phyloP scores from a whole-genome alignment of 495 filamentous ascomycete genomes.

The Trichoderma asperelloides region DNA sequence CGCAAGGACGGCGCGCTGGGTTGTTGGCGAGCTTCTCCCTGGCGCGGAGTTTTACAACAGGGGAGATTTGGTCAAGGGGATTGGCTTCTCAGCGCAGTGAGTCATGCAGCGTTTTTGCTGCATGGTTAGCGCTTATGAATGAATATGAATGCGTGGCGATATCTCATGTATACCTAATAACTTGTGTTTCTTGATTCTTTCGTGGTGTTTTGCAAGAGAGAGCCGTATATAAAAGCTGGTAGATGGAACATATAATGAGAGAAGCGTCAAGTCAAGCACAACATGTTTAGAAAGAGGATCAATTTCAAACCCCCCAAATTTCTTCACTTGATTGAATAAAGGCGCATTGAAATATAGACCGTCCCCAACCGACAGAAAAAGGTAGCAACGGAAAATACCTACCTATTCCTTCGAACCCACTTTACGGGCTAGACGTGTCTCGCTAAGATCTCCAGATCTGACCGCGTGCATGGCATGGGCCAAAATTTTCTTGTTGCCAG shows the following conservation, averaged over 20 bases:
- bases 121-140: neutral
- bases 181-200: neutral
- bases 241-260: too few relatives aligned
- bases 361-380: too few relatives aligned
- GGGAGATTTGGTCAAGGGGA: slow-evolving; percentile 17
- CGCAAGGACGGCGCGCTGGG: slow-evolving; percentile 69
- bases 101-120: neutral
- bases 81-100: neutral
- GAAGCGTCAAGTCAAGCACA: too few relatives aligned
- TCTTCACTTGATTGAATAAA: too few relatives aligned
- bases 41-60: slow-evolving; percentile 44
- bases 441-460: slow-evolving; percentile 5
- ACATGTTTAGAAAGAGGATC: too few relatives aligned
- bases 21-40: slow-evolving; percentile 47
- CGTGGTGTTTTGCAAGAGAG: neutral
- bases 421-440: neutral
- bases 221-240: too few relatives aligned
- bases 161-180: neutral
- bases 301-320: too few relatives aligned
- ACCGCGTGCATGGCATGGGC: neutral
- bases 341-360: too few relatives aligned
- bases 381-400: neutral
- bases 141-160: neutral
- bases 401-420: neutral
- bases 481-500: neutral